Conservation (phyloP, 192 early-diverging fungal species). For the Pilobolus umbonatus region DNA sequence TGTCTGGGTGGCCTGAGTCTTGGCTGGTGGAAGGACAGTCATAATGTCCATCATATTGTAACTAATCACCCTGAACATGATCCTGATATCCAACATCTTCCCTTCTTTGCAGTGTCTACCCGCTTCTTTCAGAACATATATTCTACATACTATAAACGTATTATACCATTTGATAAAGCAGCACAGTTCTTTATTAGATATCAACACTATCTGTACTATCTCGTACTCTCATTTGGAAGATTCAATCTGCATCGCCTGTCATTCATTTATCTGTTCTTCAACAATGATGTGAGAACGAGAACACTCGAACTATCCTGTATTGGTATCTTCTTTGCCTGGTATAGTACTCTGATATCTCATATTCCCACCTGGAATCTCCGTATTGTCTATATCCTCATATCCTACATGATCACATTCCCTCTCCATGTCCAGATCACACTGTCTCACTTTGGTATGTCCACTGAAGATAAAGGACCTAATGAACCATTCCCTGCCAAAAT, state of each 20-base stretch:
- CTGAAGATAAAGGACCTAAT: conserved; percentile 58
- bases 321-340: conserved; percentile 78
- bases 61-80: conserved; percentile 94
- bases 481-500: conserved; percentile 85
- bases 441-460: conserved; percentile 94
- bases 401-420: conserved; percentile 78
- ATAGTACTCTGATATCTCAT: conserved; percentile 56
- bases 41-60: conserved; percentile 96
- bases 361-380: conserved; percentile 63
- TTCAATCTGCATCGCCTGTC: conserved; percentile 87
- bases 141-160: conserved; percentile 83
- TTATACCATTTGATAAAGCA: conserved; percentile 73
- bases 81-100: conserved; percentile 97
- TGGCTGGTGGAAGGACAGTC: conserved; percentile 97
- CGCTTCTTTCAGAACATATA: conserved; percentile 76
- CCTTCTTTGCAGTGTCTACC: conserved; percentile 87
- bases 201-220: conserved; percentile 87
- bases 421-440: conserved; percentile 96
- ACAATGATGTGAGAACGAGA: conserved; percentile 67
- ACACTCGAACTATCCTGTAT: conserved; percentile 72
- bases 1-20: conserved; percentile 84
- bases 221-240: conserved; percentile 82
- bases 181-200: conserved; percentile 72
- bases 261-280: conserved; percentile 59
- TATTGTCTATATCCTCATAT: conserved; percentile 66